Base-by-base conservation (phyloP, 306 rosid species). In the Inga leiocalycina region DNA sequence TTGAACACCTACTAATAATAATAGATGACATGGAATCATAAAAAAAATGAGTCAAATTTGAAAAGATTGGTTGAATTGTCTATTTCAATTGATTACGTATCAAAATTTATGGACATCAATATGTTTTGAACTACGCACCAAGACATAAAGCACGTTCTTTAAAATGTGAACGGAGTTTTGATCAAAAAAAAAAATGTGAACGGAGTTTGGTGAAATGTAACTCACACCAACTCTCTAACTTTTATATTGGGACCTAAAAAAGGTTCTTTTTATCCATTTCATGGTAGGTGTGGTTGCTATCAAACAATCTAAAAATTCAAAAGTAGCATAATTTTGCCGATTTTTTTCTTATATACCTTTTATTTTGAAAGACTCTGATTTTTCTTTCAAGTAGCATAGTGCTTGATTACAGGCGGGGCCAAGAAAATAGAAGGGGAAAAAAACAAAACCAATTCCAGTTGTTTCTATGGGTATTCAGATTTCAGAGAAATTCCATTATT, bases 241-340 rank as follows among this genome's bases (percentile, higher is more conserved):
- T 78, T 8, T 24, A 6, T 75, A 82, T 66, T 79, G 74, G 86
- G 82, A 75, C 78, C 71, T 46, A 76, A 79, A 71, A 69, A 4
- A 22, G 43, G 48, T 10, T 12, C 14, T 45, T 79, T 71, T 69
- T 65, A 19, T 17, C 69, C 34, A 62, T 74, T 77, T 70, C 77
- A 27, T 64, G 3, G 81, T 46, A 4, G n/a, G 43, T 0, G 0
- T 65, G 6, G 43, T 13, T 65, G 11, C 43, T 32, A 0, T 32
- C 43, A 32, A 65, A 32, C 71, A 32, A 14, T 15, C 71, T 34
- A 0, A 32, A 65, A 65, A 5, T 65, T 76, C 67, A 72, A 82
- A 46, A 72, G 35, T 49, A 66, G 79, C 84, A 51, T 56, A 76
- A 71, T 76, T 48, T 35, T n/a, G 32, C 79, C 22, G 41, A 19